Evolutionary conservation across 495 filamentous ascomycete genomes (phyloP).

Genomic region (Aspergillus bridgeri): DNA sequence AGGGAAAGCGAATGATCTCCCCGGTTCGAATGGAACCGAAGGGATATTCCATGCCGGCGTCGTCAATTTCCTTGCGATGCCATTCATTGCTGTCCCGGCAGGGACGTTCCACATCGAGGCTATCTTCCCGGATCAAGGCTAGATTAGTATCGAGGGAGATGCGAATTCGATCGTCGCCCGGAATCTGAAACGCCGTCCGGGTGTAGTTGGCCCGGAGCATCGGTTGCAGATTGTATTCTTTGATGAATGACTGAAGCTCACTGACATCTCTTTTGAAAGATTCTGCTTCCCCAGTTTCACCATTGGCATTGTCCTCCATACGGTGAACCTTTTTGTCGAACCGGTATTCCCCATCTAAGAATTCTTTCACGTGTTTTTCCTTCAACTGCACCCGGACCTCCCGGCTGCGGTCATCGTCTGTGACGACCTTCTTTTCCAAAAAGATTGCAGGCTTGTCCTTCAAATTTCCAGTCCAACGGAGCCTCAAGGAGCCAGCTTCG

Average conservation of each 20-base stretch:
- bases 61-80: conserved; percentile 90
- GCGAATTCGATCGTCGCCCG: conserved; percentile 83
- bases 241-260: conserved; percentile 76
- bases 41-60: conserved; percentile 75
- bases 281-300: conserved; percentile 54
- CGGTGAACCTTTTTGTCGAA: conserved; percentile 89
- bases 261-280: conserved; percentile 66
- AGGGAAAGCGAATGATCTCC: conserved; percentile 89
- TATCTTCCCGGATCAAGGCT: conserved; percentile 89
- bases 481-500: conserved; percentile 75
- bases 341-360: conserved; percentile 81
- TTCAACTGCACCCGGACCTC: conserved; percentile 83
- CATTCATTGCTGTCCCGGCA: conserved; percentile 84
- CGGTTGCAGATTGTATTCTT: conserved; percentile 73
- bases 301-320: conserved; percentile 65
- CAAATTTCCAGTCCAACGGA: conserved; percentile 91
- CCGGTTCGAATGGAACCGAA: conserved; percentile 82
- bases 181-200: conserved; percentile 94
- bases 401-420: conserved; percentile 66
- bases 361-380: conserved; percentile 87
- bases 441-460: conserved; percentile 71
- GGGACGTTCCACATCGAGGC: conserved; percentile 74
- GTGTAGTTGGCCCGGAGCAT: conserved; percentile 89
- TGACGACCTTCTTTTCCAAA: conserved; percentile 84
- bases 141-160: conserved; percentile 92